Conservation (phyloP, 2,329 filamentous ascomycete genomes). For the Arthrocladium fulminans region DNA sequence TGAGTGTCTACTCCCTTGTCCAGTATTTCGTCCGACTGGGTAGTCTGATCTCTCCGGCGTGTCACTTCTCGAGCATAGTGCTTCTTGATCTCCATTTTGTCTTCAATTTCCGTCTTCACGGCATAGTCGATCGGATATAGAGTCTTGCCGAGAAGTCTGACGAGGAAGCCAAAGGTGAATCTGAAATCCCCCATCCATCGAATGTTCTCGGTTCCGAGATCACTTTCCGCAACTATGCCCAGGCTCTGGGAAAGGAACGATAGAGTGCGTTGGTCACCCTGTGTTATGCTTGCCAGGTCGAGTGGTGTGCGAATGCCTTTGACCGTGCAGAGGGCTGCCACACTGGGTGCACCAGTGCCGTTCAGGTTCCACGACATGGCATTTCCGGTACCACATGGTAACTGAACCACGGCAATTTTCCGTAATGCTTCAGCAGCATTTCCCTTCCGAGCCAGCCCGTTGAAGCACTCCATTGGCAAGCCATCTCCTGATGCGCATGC, state of each 20-base stretch:
- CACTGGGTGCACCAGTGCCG: conserved; percentile 64
- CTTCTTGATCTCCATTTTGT: conserved; percentile 64
- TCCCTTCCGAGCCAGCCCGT: conserved; percentile 68
- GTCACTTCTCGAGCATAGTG: conserved; percentile 54
- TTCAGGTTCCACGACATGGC: conserved; percentile 85
- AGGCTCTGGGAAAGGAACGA: conserved; percentile 88
- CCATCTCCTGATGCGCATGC: conserved; percentile 89
- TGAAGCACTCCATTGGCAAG: conserved; percentile 86
- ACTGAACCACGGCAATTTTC: conserved; percentile 71
- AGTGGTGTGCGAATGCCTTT: conserved; percentile 79
- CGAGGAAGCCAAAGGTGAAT: conserved; percentile 78
- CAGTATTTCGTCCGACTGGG: conserved; percentile 28
- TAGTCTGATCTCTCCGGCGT: conserved; percentile 26
- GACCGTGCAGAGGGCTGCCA: conserved; percentile 73
- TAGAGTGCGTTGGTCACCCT: conserved; percentile 62
- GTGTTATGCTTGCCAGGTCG: conserved; percentile 80
- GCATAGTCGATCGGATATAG: conserved; percentile 85
- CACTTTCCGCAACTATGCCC: conserved; percentile 81
- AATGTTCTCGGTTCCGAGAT: conserved; percentile 80
- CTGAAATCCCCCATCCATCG: conserved; percentile 85
- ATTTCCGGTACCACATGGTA: conserved; percentile 91
- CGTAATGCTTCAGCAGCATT: conserved; percentile 67
- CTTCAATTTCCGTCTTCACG: conserved; percentile 68
- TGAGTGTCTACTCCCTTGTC: conserved; percentile 27
- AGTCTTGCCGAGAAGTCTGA: conserved; percentile 64